Evolutionary conservation across 2,329 filamentous ascomycete species (phyloP), one percentile per base, ranked within the genome.

Genomic region (Hypoxylon sp.): DNA sequence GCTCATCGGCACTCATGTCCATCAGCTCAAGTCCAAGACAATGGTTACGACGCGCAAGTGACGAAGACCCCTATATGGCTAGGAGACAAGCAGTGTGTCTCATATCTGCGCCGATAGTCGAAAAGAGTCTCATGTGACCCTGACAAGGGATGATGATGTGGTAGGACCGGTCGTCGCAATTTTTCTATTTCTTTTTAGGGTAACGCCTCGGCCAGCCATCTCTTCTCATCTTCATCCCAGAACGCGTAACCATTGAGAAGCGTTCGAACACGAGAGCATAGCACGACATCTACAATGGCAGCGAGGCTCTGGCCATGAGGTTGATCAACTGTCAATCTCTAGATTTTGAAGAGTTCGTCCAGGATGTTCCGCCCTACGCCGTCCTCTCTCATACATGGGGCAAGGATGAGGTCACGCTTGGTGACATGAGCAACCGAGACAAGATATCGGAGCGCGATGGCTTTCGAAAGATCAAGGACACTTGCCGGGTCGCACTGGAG

Each of bases 351-450:
- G 63, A 65, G 33, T 67, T 66, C 45, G 51, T 65, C 13, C 29
- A 61, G 15, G 35, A 63, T 41, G 49, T 59, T 3, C 65, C 67
- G 2, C 29, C 48, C 9, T 69, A 67, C 37, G 67, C 64, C 6
- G 62, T 69, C n/a, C 51, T 67, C 4, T 67, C 65, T 3, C 64
- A 67, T 24, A 65, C 59, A 1, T 67, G 65, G 65, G 60, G 55
- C 2, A 35, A 57, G 2, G 54, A 59, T 1, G 65, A 67, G 29
- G 58, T 67, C 11, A 41, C 56, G 4, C 55, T 63, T 2, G 18
- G 23, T 15, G 66, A 63, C 26, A 63, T 65, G 55, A 51, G 31
- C 27, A 42, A 49, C 10, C 37, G 20, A 4, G 31, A 43, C 2
- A 33, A 10, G 3, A 49, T 45, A 13, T 33, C 15, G 5, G 31